Evolutionary conservation across 768 basidiomycete genomes (phyloP), one percentile per base, ranked within the genome.

Genomic region (Grammothele lineata): DNA sequence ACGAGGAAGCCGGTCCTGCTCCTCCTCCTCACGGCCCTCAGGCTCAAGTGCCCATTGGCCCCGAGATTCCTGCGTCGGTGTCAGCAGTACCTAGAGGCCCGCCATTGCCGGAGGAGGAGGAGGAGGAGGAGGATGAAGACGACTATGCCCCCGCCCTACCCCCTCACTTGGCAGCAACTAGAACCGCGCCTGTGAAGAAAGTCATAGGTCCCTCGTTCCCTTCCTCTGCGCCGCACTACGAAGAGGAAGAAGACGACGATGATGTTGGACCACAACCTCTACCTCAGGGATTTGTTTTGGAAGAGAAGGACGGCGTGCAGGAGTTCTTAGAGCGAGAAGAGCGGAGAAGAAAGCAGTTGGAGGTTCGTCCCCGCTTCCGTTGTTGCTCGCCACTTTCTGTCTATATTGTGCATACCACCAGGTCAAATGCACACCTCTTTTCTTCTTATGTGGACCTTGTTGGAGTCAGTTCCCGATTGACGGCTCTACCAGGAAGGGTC

Each of bases 271-370:
- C 95, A 0, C 77, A 74, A 62, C 92, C 91, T 0, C 69, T 86
- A 0, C 83, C 85, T 3, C 66, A 73, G 21, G 54, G 68, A 63
- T 43, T 67, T 53, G 43, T 49, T 9, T 61, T 67, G 33, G 63
- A 66, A 44, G 76, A 75, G 53, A 69, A 70, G 48, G 80, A 87
- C 37, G 89, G 83, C 4, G 86, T 93, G 4, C 67, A 78, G 38
- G 86, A 89, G 63, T 97, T 97, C 53, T 65, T 92, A 60, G 91
- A 90, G 61, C 74, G 79, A 44, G 94, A 99, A 65, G 87, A 88
- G 58, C 78, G 83, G 49, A 71, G 87, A 52, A 69, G 78, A 46
- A 83, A 87, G 57, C 71, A 81, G 48, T 70, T 82, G 25, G 87
- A 92, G 72, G 80, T 76, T 39, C 21, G 71, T 62, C 22, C n/a